Percentiles rank a stretch among this genome's conserved stretches.
These are phyloP conservation scores for Penicillium verrucosum DNA, from an alignment of 2,329 filamentous ascomycete genomes.

Conservation along the genomic window DNA sequence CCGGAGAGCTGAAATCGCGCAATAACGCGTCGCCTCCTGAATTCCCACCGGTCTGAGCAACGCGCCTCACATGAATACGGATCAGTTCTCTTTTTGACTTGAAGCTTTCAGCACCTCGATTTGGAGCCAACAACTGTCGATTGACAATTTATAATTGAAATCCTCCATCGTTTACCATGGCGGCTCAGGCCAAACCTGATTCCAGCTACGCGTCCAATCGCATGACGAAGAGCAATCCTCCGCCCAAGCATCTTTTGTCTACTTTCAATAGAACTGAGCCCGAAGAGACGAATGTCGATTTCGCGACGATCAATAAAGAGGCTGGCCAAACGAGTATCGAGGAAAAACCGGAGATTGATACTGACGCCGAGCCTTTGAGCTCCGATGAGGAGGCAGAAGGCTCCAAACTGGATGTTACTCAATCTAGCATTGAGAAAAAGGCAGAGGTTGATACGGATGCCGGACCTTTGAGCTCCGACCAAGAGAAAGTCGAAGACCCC, in stretches of 20 bases:
- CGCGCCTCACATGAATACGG: background rate
- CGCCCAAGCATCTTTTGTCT: constrained; percentile 22
- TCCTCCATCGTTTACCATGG: constrained; percentile 17
- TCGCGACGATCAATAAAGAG: background rate
- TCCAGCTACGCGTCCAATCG: constrained; percentile 27
- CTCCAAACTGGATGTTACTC: background rate
- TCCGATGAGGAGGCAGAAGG: background rate
- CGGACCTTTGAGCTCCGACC: background rate
- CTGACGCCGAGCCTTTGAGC: constrained; percentile 5
- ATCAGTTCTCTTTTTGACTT: background rate
- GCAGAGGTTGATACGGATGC: background rate
- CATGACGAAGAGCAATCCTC: constrained; percentile 21
- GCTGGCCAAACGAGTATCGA: background rate
- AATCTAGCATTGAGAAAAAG: background rate
- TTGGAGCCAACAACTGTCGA: background rate
- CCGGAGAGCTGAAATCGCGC: background rate
- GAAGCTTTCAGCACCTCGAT: background rate
- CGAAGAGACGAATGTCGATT: background rate
- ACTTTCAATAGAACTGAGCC: constrained; percentile 21
- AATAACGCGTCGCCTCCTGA: background rate
- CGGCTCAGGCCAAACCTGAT: constrained; percentile 20
- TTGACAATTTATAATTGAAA: background rate
- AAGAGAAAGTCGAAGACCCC: constrained; percentile 4
- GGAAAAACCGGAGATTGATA: background rate
- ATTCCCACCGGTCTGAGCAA: background rate